A percentile compares a stretch with the other conserved stretches of the same genome.
Conservation (phyloP, 2,329 filamentous ascomycete genomes). For the Fusarium buharicum region DNA sequence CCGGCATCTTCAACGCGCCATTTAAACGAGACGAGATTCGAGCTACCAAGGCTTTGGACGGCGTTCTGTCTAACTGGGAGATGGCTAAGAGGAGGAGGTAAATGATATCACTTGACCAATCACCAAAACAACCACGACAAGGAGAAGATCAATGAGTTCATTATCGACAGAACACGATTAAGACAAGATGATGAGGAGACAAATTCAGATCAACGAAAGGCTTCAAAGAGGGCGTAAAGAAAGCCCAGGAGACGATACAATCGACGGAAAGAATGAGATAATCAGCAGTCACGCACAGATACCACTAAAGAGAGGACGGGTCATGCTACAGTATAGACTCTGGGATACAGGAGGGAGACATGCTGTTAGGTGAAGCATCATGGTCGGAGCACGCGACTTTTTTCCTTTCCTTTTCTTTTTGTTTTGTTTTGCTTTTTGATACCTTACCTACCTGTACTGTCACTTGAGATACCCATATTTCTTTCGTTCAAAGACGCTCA, state of each 20-base stretch:
- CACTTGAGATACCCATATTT: conserved; percentile 46
- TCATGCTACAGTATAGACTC: conserved; percentile 28
- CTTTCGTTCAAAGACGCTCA: conserved; percentile 42
- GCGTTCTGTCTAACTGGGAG: conserved; percentile 62
- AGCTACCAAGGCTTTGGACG: conserved; percentile 64
- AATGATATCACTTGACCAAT: conserved; percentile 27
- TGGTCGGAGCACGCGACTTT: conserved; percentile 30
- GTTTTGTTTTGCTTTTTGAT: conserved; percentile 19
- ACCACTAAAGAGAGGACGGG: conserved; percentile 36
- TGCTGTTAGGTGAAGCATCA: conserved; percentile 24
- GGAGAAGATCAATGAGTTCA: neutral
- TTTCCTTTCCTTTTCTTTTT: conserved; percentile 17
- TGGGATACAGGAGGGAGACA: conserved; percentile 7
- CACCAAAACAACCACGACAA: neutral
- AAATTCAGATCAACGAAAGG: conserved; percentile 8
- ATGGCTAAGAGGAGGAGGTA: conserved; percentile 59
- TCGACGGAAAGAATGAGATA: conserved; percentile 24
- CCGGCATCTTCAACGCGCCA: conserved; percentile 68
- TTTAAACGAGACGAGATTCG: conserved; percentile 69
- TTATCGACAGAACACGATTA: neutral
- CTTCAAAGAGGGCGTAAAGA: conserved; percentile 14
- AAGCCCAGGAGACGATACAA: conserved; percentile 15
- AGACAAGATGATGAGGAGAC: conserved; percentile 8
- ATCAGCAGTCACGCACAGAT: conserved; percentile 21
- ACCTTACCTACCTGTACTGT: conserved; percentile 39